Evolutionary conservation across 371 early-diverging fungal genomes (phyloP).

Genomic region (Nematocida sp.): DNA sequence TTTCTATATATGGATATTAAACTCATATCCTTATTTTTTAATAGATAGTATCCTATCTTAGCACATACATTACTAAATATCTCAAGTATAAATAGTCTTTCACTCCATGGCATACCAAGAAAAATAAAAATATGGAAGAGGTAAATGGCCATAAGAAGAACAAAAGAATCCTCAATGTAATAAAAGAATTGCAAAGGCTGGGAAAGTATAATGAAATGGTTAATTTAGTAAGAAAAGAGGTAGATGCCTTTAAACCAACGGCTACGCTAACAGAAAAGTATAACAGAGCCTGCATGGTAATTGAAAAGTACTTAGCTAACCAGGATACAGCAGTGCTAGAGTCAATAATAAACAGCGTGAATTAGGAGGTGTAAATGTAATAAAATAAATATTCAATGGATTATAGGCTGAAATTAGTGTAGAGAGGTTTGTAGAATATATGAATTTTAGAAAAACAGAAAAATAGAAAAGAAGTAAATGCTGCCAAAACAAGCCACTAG

Average conservation of each 20-base stretch:
- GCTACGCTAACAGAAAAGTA: conserved; percentile 30
- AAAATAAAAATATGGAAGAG: conserved; percentile 44
- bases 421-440: not conserved
- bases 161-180: not conserved
- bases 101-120: conserved; percentile 7
- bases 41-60: conserved; percentile 25
- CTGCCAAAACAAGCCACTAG: conserved; percentile 70
- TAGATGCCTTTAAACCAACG: conserved; percentile 13
- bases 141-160: conserved; percentile 5
- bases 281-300: not conserved
- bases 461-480: conserved; percentile 32
- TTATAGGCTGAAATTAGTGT: too few relatives aligned
- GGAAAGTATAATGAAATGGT: not conserved
- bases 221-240: not conserved
- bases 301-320: conserved; percentile 10
- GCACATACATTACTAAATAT: conserved; percentile 37
- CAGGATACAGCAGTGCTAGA: conserved; percentile 16
- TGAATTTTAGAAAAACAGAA: conserved; percentile 6
- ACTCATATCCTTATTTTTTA: conserved; percentile 9
- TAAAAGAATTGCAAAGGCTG: not conserved
- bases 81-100: conserved; percentile 48
- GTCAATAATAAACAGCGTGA: not conserved
- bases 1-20: not conserved
- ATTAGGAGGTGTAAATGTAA: not conserved
- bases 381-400: too few relatives aligned